Percentiles rank a stretch among this genome's conserved stretches.
phyloP scores from a whole-genome alignment of 257 asterid genomes.

The Nicotiana otophora region DNA sequence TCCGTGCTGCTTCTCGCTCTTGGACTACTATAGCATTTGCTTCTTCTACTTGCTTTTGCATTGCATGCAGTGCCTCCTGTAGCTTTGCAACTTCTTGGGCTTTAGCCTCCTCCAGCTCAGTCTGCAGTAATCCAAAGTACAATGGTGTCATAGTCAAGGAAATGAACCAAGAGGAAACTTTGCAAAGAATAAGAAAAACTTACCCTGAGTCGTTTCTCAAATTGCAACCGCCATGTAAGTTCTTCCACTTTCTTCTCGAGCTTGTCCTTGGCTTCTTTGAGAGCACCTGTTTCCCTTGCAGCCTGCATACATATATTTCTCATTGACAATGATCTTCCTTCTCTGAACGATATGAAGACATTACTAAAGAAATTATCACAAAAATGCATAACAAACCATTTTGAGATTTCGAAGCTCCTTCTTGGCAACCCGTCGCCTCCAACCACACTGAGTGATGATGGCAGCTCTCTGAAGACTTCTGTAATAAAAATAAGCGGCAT shows the following conservation, averaged over 20 bases:
- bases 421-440: conserved; percentile 89
- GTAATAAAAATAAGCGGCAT: conserved; percentile 59
- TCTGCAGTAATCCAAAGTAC: conserved; percentile 46
- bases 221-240: conserved; percentile 97
- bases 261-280: conserved; percentile 94
- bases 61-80: conserved; percentile 72
- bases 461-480: conserved; percentile 78
- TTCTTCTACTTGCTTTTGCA: conserved; percentile 82
- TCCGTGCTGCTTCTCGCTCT: conserved; percentile 89
- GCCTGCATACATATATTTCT: conserved; percentile 44
- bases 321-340: not conserved
- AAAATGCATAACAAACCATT: conserved; percentile 50
- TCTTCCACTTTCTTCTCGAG: conserved; percentile 98
- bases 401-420: conserved; percentile 84
- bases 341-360: not conserved
- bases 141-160: conserved; percentile 9
- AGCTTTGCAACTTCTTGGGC: conserved; percentile 78
- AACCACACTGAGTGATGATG: conserved; percentile 83
- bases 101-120: conserved; percentile 93
- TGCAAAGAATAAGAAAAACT: conserved; percentile 4
- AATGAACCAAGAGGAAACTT: conserved; percentile 6
- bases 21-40: conserved; percentile 75
- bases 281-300: conserved; percentile 95
- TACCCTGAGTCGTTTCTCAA: conserved; percentile 94
- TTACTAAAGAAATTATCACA: not conserved